These are phyloP conservation scores for Pichia pseudocactophila DNA, from an alignment of 805 yeast genomes.

Conservation along the genomic window DNA sequence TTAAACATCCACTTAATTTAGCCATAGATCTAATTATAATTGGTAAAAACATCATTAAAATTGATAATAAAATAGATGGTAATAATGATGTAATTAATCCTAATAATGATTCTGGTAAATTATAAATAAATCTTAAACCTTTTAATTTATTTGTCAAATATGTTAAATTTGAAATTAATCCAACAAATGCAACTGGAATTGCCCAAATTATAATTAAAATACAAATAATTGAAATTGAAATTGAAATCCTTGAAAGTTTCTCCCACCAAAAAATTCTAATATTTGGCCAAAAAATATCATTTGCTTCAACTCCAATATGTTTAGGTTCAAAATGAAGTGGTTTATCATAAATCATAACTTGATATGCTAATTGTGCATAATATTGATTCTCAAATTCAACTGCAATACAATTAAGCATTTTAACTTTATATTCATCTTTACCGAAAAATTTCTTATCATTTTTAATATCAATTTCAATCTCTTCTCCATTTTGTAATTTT, in stretches of 20 bases:
- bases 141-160: slow-evolving; percentile 48
- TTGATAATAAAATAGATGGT: slow-evolving; percentile 57
- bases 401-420: slow-evolving; percentile 71
- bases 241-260: slow-evolving; percentile 42
- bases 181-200: slow-evolving; percentile 71
- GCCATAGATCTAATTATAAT: slow-evolving; percentile 58
- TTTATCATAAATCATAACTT: slow-evolving; percentile 51
- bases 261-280: slow-evolving; percentile 80
- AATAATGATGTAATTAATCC: slow-evolving; percentile 63
- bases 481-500: slow-evolving; percentile 37
- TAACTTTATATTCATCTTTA: slow-evolving; percentile 17
- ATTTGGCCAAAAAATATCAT: slow-evolving; percentile 60
- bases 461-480: slow-evolving; percentile 27
- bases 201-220: slow-evolving; percentile 63
- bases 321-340: slow-evolving; percentile 58
- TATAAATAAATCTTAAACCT: slow-evolving; percentile 48
- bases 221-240: slow-evolving; percentile 43
- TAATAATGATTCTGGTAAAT: slow-evolving; percentile 42
- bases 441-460: not conserved
- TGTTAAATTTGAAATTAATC: slow-evolving; percentile 61
- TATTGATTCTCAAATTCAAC: slow-evolving; percentile 75
- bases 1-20: slow-evolving; percentile 46
- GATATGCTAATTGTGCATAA: slow-evolving; percentile 64
- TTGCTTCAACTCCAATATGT: slow-evolving; percentile 54
- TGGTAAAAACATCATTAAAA: slow-evolving; percentile 61